Base-by-base conservation (phyloP, 257 asterid genomes). In the Primulina tabacum region DNA sequence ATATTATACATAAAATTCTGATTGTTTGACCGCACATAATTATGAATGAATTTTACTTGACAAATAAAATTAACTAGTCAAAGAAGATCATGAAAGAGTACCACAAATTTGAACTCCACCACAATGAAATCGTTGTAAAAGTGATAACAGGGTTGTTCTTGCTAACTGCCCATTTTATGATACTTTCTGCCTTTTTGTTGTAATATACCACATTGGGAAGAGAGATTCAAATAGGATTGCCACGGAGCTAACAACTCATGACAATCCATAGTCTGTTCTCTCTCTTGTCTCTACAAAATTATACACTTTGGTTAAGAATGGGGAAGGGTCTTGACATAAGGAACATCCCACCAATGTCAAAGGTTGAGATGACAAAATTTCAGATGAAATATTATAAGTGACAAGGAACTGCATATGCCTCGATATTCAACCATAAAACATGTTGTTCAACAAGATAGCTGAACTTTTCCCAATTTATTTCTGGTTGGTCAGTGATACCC, bases 391-490 rank as follows among this genome's bases (percentile, higher is more conserved):
- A 32, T 32, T 32, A 7, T 7, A 32, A 32, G 52, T 60, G 57
- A 17, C 28, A 17, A 64, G 32, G 38, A 74, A 68, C 65, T 43
- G 67, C 20, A 69, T 18, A 62, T 55, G 56, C 29, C 66, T 32
- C 30, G 35, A 5, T 37, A n/a, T 53, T 67, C 32, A 56, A 16
- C 64, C 32, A 66, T 20, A 40, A 16, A 2, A 33, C n/a, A 17
- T 28, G 53, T 14, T n/a, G 30, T 38, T 38, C 60, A 28, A 47
- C 17, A 30, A 56, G 58, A 57, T 17, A 63, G 53, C 21, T 35
- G 9, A 71, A 35, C 34, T 50, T 33, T 26, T 62, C 66, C 34
- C 60, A 55, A 40, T 28, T 62, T 75, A 30, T 17, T 33, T 68
- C 18, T 5, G 47, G 53, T 24, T 5, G 47, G 53, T 24, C 20